Base-by-base conservation (phyloP, 2,329 filamentous ascomycete species). In the Trichoderma guizhouense region DNA sequence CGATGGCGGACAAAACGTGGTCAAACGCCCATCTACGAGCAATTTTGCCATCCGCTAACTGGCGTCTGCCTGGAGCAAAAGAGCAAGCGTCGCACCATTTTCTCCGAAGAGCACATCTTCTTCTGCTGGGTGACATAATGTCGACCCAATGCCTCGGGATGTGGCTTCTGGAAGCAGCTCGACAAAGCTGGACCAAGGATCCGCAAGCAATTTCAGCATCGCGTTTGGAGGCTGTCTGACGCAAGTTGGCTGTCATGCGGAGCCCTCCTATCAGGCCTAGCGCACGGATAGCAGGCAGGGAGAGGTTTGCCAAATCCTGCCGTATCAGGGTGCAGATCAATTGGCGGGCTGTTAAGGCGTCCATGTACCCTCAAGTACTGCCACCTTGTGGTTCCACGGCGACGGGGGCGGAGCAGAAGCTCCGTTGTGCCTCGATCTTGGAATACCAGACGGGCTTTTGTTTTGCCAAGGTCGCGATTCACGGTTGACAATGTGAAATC, bases 361-460 rank as follows among this genome's bases (percentile, higher is more conserved):
- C 8, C n/a, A 39, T 53, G 69, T 71, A 66, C 30, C 11, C 11
- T 14, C 53, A 71, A 60, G 69, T 71, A 71, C 63, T 39, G 53
- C 43, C 30, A 21, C n/a, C 24, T 43, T 61, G 63, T 60, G 62
- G 60, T 34, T 43, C 28, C 63, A 43, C 26, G 39, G 14, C 30
- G 47, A 64, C 51, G 68, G 21, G 51, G 69, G 62, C 63, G 69
- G 69, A 71, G 69, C 36, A 60, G 34, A 66, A 51, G 62, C 69
- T 71, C 69, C 69, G 69, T 53, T 43, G 60, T 47, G 57, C 34
- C 15, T 47, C 12, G 12, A 32, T 21, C 26, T 18, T 57, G 53
- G 28, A 21, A 14, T 34, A 30, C 26, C 43, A 36, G 43, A 24
- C 36, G 14, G 60, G 2, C 12, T 21, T 15, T 24, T 34, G n/a